Evolutionary conservation across 495 filamentous ascomycete species (phyloP).

Genomic region (Filosporella fistucella): DNA sequence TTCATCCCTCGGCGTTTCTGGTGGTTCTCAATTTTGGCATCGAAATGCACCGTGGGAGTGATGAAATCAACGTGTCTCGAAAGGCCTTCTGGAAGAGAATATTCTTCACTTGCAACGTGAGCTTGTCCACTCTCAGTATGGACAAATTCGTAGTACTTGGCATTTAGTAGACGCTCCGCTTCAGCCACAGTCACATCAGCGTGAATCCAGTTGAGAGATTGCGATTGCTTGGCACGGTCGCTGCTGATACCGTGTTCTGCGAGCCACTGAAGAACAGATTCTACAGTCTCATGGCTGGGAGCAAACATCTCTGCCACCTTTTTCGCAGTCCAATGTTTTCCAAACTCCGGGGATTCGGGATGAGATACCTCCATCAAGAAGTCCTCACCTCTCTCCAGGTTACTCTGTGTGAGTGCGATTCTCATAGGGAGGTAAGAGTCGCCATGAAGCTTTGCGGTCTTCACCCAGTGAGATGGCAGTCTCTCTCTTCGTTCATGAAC

Average conservation of each 20-base stretch:
- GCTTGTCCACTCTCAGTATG: slow-evolving; percentile 28
- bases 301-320: slow-evolving; percentile 19
- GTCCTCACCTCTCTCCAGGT: slow-evolving; percentile 12
- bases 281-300: slow-evolving; percentile 10
- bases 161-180: slow-evolving; percentile 14
- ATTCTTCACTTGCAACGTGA: slow-evolving; percentile 31
- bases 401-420: slow-evolving; percentile 11
- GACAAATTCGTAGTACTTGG: slow-evolving; percentile 14
- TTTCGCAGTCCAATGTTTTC: slow-evolving; percentile 17
- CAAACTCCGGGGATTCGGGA: slow-evolving; percentile 16
- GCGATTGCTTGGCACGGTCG: slow-evolving; percentile 12
- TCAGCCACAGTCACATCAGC: slow-evolving; percentile 15
- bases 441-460: slow-evolving; percentile 4
- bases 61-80: slow-evolving; percentile 54
- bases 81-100: slow-evolving; percentile 47
- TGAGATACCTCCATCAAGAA: slow-evolving; percentile 17
- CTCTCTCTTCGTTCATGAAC: slow-evolving; percentile 16
- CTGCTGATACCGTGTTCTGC: slow-evolving; percentile 6
- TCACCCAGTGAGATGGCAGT: slow-evolving; percentile 10
- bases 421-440: slow-evolving; percentile 6
- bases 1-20: slow-evolving; percentile 20
- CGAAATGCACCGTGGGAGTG: slow-evolving; percentile 15
- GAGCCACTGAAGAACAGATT: slow-evolving; percentile 19
- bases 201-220: slow-evolving; percentile 7
- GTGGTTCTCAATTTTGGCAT: slow-evolving; percentile 6